These are phyloP conservation scores for Venturiaceae sp. DNA, from an alignment of 2,329 filamentous ascomycete genomes.

Conservation along the genomic window DNA sequence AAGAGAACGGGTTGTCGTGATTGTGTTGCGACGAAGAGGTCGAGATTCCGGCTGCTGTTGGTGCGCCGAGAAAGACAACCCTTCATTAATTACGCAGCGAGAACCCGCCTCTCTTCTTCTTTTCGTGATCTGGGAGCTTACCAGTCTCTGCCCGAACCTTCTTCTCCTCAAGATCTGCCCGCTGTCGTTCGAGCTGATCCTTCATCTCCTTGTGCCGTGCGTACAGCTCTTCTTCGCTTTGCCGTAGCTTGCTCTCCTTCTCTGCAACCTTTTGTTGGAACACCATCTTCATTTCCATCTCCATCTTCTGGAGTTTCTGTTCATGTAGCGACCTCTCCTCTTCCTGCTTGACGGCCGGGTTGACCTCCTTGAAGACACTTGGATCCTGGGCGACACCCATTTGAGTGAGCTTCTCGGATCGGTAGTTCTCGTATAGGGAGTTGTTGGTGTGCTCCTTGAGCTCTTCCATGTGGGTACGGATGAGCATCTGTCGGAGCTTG, in stretches of 20 bases:
- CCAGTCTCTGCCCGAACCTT: slow-evolving; percentile 92
- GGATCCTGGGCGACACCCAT: slow-evolving; percentile 99
- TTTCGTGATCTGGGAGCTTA: slow-evolving; percentile 91
- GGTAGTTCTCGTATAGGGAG: slow-evolving; percentile 97
- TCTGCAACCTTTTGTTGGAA: slow-evolving; percentile 99
- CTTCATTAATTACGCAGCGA: slow-evolving; percentile 57
- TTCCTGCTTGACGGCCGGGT: slow-evolving; percentile 99
- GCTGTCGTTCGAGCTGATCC: slow-evolving; percentile 94
- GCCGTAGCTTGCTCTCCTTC: slow-evolving; percentile 99
- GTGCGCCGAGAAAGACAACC: background rate
- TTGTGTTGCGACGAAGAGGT: background rate
- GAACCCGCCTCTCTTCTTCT: slow-evolving; percentile 83
- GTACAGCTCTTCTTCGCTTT: slow-evolving; percentile 98
- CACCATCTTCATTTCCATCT: slow-evolving; percentile 99
- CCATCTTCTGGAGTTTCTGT: slow-evolving; percentile 99
- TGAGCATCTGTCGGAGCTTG: slow-evolving; percentile 99
- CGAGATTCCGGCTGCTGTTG: background rate
- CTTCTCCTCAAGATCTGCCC: slow-evolving; percentile 95
- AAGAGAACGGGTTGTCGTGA: background rate
- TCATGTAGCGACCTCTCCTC: slow-evolving; percentile 97
- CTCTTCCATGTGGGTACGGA: slow-evolving; percentile 99
- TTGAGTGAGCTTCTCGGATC: slow-evolving; percentile 95
- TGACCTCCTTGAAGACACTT: slow-evolving; percentile 99
- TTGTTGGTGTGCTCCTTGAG: slow-evolving; percentile 99
- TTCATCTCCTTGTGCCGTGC: slow-evolving; percentile 99